Conservation (phyloP, 441 rosid genomes). For the Aquilaria agallochum region DNA sequence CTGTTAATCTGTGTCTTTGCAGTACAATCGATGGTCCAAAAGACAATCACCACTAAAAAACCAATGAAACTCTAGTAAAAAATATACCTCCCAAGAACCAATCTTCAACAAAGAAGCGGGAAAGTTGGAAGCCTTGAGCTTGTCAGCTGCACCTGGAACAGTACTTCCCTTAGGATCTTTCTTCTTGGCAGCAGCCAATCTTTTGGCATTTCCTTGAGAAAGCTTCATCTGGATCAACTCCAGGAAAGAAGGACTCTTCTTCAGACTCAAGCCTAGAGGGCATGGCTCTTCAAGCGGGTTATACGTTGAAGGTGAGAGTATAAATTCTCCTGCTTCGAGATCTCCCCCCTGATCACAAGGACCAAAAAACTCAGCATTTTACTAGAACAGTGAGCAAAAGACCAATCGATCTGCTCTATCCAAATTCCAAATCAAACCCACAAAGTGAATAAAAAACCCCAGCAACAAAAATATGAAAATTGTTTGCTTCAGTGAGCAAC, state of each 20-base stretch:
- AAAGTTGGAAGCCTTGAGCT: constrained; percentile 44
- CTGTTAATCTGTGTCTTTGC: too few species aligned
- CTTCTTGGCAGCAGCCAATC: constrained; percentile 14
- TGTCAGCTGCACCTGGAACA: constrained; percentile 16
- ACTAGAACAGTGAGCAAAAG: not conserved
- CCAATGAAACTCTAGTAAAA: not conserved
- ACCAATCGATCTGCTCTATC: not conserved
- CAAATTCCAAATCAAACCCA: not conserved
- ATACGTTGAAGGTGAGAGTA: constrained; percentile 12
- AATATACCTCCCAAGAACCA: constrained; percentile 49
- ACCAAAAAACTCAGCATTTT: not conserved
- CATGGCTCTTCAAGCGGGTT: constrained; percentile 36
- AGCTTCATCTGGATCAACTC: constrained; percentile 41
- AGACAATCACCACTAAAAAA: not conserved
- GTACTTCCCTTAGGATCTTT: constrained; percentile 13
- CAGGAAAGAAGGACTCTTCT: constrained; percentile 38
- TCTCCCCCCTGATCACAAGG: constrained; percentile 4
- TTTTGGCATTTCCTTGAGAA: constrained; percentile 18
- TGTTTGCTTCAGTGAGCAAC: not conserved
- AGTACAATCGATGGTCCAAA: not conserved
- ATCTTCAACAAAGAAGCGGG: constrained; percentile 32
- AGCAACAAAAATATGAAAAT: not conserved
- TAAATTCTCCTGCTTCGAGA: constrained; percentile 3
- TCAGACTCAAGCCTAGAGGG: constrained; percentile 42
- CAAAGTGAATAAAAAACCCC: not conserved